Conservation (phyloP, 2,329 filamentous ascomycete genomes). For the Aspergillus neotritici region DNA sequence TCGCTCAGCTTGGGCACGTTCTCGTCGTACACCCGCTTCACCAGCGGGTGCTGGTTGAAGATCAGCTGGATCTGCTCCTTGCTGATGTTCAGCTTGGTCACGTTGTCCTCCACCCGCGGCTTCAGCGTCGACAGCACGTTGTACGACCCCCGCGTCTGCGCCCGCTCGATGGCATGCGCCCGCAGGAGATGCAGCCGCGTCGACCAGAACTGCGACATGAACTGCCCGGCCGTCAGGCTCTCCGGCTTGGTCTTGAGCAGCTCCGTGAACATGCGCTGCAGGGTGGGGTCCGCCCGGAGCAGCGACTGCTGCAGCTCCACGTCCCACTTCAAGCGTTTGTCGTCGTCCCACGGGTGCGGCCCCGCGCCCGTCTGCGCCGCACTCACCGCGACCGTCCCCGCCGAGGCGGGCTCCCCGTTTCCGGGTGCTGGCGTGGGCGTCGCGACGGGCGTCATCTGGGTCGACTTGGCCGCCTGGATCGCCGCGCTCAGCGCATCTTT, state of each 20-base stretch:
- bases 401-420: slow-evolving; percentile 49
- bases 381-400: slow-evolving; percentile 71
- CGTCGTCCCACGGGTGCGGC: slow-evolving; percentile 69
- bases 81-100: slow-evolving; percentile 74
- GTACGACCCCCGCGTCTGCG: slow-evolving; percentile 82
- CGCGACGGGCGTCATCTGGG: slow-evolving; percentile 26
- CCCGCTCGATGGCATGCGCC: slow-evolving; percentile 81
- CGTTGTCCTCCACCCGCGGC: slow-evolving; percentile 67
- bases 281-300: slow-evolving; percentile 67
- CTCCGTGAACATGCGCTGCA: slow-evolving; percentile 83
- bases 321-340: slow-evolving; percentile 69
- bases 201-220: slow-evolving; percentile 92
- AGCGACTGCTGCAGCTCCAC: slow-evolving; percentile 81
- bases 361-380: slow-evolving; percentile 48
- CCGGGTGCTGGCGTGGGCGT: slow-evolving; percentile 32
- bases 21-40: slow-evolving; percentile 87
- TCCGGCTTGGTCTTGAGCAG: slow-evolving; percentile 77
- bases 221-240: slow-evolving; percentile 70
- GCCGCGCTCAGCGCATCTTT: slow-evolving; percentile 74
- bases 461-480: slow-evolving; percentile 63
- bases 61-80: slow-evolving; percentile 91
- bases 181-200: slow-evolving; percentile 78
- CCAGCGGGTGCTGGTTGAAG: slow-evolving; percentile 84
- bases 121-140: slow-evolving; percentile 91
- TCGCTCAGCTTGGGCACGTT: slow-evolving; percentile 78